Evolutionary conservation across 192 early-diverging fungal genomes (phyloP), one percentile per base, ranked within the genome.

Genomic region (Mortierella alpina): DNA sequence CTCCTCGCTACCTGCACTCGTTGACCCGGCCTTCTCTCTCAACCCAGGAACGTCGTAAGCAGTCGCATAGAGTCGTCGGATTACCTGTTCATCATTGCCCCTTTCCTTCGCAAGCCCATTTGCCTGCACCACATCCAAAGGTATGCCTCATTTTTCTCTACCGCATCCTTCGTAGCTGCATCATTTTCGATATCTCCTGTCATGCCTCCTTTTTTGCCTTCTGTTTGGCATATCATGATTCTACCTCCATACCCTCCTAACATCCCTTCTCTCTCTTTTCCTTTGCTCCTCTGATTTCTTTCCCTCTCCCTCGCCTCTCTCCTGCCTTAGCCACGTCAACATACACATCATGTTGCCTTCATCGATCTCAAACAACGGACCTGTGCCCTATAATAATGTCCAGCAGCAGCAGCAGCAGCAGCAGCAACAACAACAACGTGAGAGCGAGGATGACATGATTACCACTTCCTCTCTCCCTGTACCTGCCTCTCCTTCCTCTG

Each of bases 161-260:
- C 22, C 55, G 17, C 60, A 63, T 63, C 31, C n/a, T n/a, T n/a
- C n/a, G n/a, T n/a, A n/a, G n/a, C n/a, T 59, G 57, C n/a, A 12
- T n/a, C 44, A 12, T 31, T 31, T 31, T 31, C 31, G 31, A 31
- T 55, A 15, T 31, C 48, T 23, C 60, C 66, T 70, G 47, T 65
- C 55, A 65, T 59, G 20, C 46, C 61, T 63, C 67, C 74, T 66
- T 76, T 64, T 70, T 55, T 61, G 22, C 31, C 45, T 7, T 59
- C 52, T 63, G 52, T 64, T 65, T 68, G 59, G 66, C 70, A 72
- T 72, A 72, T 64, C 70, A 72, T 63, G 70, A 63, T 57, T 63
- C 60, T 63, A 51, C 55, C 48, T 59, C 66, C 41, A 41, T 57
- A 49, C 22, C 54, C 2, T 13, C 39, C 69, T 67, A 69, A 59